These are phyloP conservation scores for Sesbania bispinosa DNA, from an alignment of 306 rosid species.

Conservation along the genomic window DNA sequence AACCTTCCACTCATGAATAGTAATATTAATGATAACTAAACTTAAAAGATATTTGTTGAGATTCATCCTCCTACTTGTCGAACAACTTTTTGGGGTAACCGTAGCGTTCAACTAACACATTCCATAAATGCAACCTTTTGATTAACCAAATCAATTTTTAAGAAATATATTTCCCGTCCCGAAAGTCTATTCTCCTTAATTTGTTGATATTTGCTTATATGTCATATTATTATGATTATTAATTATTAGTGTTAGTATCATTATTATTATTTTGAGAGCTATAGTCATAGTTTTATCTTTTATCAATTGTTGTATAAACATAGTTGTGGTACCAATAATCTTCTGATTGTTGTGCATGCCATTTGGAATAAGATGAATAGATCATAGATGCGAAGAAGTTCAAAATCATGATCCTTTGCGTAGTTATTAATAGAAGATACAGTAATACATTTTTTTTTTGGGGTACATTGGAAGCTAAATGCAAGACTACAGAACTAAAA, in stretches of 20 bases:
- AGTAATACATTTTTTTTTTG: no score
- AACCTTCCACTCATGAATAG: slow-evolving; percentile 23
- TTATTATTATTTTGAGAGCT: background rate
- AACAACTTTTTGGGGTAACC: slow-evolving; percentile 17
- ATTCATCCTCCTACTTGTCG: background rate
- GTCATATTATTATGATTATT: background rate
- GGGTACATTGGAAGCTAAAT: no score
- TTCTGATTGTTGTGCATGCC: background rate
- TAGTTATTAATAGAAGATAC: no score
- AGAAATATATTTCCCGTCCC: slow-evolving; percentile 22
- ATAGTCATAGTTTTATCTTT: background rate
- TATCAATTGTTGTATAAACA: background rate
- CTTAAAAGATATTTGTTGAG: background rate
- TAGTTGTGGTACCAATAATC: background rate
- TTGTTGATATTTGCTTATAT: slow-evolving; percentile 5
- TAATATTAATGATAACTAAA: background rate
- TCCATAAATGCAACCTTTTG: background rate
- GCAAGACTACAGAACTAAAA: no score
- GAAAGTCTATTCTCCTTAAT: slow-evolving; percentile 26
- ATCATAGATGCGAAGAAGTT: background rate
- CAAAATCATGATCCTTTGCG: background rate
- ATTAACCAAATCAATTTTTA: background rate
- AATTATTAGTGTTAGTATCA: no score
- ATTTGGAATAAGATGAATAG: background rate
- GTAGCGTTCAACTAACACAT: slow-evolving; percentile 42